phyloP scores from a whole-genome alignment of 805 yeast species.

The Yarrowia deformans region DNA sequence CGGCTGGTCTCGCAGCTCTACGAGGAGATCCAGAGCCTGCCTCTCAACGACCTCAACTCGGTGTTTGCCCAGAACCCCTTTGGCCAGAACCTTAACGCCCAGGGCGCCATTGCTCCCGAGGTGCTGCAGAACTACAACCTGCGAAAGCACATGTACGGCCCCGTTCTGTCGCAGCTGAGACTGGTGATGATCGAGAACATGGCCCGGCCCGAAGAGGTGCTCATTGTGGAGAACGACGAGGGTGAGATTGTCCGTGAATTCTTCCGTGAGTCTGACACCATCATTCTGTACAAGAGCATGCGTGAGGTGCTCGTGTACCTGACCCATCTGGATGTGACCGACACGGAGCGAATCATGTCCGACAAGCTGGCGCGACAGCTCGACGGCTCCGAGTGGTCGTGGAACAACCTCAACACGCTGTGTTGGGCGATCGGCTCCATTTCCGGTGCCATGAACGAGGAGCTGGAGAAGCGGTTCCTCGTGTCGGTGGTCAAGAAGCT shows the following conservation, averaged over 20 bases:
- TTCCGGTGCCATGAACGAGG: constrained; percentile 98
- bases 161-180: constrained; percentile 80
- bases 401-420: constrained; percentile 95
- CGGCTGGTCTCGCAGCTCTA: constrained; percentile 82
- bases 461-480: constrained; percentile 91
- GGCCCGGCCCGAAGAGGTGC: constrained; percentile 98
- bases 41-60: constrained; percentile 62
- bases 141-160: constrained; percentile 84
- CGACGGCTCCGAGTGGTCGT: constrained; percentile 98
- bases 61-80: constrained; percentile 66
- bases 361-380: constrained; percentile 88
- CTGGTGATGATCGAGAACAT: constrained; percentile 94
- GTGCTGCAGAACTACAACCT: constrained; percentile 77
- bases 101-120: constrained; percentile 82
- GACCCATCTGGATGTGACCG: constrained; percentile 93
- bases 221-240: constrained; percentile 96
- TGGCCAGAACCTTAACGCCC: constrained; percentile 51
- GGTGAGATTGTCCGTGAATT: constrained; percentile 98
- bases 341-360: constrained; percentile 93
- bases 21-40: constrained; percentile 83
- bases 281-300: constrained; percentile 92
- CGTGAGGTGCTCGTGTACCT: constrained; percentile 93
- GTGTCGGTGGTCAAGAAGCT: constrained; percentile 93
- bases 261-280: constrained; percentile 96
- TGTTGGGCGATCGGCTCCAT: constrained; percentile 99